Evolutionary conservation across 139 green algal species (phyloP).

Genomic region (Zygnema cylindricum): DNA sequence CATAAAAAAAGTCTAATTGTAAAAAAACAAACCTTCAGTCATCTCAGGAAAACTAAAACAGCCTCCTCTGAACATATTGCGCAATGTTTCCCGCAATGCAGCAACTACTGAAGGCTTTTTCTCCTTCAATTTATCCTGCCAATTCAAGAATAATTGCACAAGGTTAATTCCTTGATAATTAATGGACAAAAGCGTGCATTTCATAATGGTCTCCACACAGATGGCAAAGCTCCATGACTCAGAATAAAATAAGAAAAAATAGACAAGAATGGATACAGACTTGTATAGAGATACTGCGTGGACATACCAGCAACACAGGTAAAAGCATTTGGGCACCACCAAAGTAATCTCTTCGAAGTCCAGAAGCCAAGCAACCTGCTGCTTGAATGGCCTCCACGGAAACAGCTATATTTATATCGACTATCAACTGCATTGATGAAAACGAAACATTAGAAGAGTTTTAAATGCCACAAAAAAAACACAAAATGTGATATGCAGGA

Average conservation of each 20-base stretch:
- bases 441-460: too few relatives aligned
- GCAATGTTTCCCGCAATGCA: constrained; percentile 42
- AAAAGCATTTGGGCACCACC: constrained; percentile 44
- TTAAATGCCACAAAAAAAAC: too few relatives aligned
- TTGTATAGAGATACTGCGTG: too few relatives aligned
- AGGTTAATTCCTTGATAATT: too few relatives aligned
- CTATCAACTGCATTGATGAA: constrained; percentile 42
- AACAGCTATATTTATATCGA: constrained; percentile 55
- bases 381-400: constrained; percentile 55
- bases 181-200: too few relatives aligned
- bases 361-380: constrained; percentile 37
- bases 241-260: too few relatives aligned
- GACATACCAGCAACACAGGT: constrained; percentile 49
- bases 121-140: constrained; percentile 64
- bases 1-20: too few relatives aligned
- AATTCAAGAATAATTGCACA: neutral
- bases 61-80: constrained; percentile 30
- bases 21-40: constrained; percentile 55
- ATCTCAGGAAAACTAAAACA: constrained; percentile 49
- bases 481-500: constrained; percentile 15
- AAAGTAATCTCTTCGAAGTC: constrained; percentile 41
- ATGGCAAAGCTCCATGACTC: too few relatives aligned
- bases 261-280: too few relatives aligned
- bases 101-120: constrained; percentile 54
- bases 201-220: too few relatives aligned